Evolutionary conservation across 1,284 basidiomycete genomes (phyloP), one percentile per base, ranked within the genome.

Genomic region (Trichosporon sp.): DNA sequence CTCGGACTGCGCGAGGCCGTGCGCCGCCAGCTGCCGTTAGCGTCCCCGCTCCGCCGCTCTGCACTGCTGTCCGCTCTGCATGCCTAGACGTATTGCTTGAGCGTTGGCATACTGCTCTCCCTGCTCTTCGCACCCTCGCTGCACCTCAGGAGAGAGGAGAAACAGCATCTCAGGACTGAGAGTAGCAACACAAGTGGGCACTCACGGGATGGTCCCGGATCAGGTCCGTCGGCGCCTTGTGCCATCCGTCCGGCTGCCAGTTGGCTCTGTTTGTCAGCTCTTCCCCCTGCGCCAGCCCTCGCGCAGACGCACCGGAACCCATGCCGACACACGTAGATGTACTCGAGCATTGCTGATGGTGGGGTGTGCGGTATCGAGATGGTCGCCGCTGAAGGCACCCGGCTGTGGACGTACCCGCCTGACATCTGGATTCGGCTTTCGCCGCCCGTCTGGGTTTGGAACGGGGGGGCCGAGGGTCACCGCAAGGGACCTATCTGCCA

Each of bases 261-360:
- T 68, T 65, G 6, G 67, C 62, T 2, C 67, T 64, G 53, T 47
- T 47, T n/a, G 67, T 31, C 4, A 68, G 67, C 4, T 31, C 3
- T 31, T 65, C 47, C 78, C 8, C 65, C 74, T n/a, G n/a, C n/a
- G n/a, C 9, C 76, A 74, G 62, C 80, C 78, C 18, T n/a, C 23
- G 21, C 5, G 21, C 9, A 51, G 15, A 74, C 76, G 34, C 68
- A 80, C 74, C 83, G 74, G 75, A 85, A 85, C 12, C 84, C 84
- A 76, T 87, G 86, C 0, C 86, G 77, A 66, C 82, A 83, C 68
- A 86, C 78, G 76, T 85, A 86, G 71, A 86, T 82, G 38, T 82
- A 80, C 65, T 86, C 83, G 31, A 86, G 78, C 83, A 84, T 84
- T 4, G 23, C 66, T 11, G 23, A 2, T 23, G 47, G 47, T 51